Evolutionary conservation across 2,329 filamentous ascomycete species (phyloP).

Genomic region (Colletotrichum gloeosporioides): DNA sequence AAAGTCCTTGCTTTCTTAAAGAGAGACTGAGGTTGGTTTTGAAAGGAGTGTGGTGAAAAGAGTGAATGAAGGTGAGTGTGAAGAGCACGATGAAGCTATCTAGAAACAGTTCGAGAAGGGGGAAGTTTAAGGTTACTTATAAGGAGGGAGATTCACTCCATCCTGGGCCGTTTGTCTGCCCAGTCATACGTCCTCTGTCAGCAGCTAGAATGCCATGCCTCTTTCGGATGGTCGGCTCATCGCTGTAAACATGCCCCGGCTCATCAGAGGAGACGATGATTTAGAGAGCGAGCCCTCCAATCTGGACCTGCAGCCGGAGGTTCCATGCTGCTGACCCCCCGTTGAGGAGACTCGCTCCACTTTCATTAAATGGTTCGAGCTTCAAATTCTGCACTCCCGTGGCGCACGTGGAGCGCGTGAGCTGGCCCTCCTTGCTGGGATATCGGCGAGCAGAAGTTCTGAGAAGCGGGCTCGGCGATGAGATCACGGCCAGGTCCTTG

Average conservation of each 20-base stretch:
- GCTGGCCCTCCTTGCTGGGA: neutral
- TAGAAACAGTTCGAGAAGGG: neutral
- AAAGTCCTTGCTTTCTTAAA: neutral
- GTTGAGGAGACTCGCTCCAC: neutral
- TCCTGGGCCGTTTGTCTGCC: neutral
- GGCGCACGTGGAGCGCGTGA: neutral
- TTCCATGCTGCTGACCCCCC: neutral
- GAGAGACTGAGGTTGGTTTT: constrained; percentile 4
- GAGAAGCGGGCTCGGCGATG: neutral
- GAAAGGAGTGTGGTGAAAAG: neutral
- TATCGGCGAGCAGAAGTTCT: neutral
- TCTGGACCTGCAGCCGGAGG: neutral
- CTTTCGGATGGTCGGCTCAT: neutral
- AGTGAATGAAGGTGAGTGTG: constrained; percentile 9
- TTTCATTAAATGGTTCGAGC: neutral
- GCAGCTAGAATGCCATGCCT: neutral
- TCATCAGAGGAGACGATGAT: constrained; percentile 3
- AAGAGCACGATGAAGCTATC: neutral
- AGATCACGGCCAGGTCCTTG: neutral
- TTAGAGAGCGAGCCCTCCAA: neutral
- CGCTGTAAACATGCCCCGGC: neutral
- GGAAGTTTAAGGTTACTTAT: neutral
- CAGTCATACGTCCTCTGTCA: neutral
- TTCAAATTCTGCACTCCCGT: constrained; percentile 1
- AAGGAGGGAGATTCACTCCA: neutral